Base-by-base conservation (phyloP, 768 basidiomycete species). In the Podaxis pistillaris region DNA sequence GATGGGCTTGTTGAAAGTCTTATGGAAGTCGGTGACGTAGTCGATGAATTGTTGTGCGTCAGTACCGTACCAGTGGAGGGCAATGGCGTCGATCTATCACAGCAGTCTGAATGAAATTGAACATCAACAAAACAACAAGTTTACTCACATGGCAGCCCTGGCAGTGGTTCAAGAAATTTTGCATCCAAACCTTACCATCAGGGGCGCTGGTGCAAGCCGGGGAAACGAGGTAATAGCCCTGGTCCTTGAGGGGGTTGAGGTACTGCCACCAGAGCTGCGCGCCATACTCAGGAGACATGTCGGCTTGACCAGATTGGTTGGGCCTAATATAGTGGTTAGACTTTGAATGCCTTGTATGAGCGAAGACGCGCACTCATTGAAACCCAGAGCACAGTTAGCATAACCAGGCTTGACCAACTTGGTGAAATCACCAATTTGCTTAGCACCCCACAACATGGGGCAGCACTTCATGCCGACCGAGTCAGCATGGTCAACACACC, bases 31-130 rank as follows among this genome's bases (percentile, higher is more conserved):
- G 8, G 68, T 67, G 54, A 88, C 71, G 72, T 86, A 88, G 12
- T 61, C n/a, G 58, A 84, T 79, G 69, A 94, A 80, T 9, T 76
- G 77, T 0, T 76, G 55, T 2, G 80, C 64, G 13, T 75, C 62
- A 13, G 76, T 83, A 56, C 83, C 86, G 71, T 97, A 96, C 71
- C 76, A 87, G 71, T 97, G 95, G 56, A 87, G 56, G 51, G 86
- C 84, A 1, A 89, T 56, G 22, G 63, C 73, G 69, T 87, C 80
- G 53, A 90, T 55, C 89, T 91, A 64, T 26, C 40, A 41, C 46
- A 60, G 41, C 2, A 46, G 60, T 7, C 44, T 52, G 47, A 28
- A 8, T 62, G 41, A 55, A 55, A 4, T 22, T 13, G 49, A 13
- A 19, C 19, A 50, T 13, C 24, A 38, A 12, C n/a, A 58, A 33